Conservation (phyloP, 1,284 basidiomycete genomes). For the Serendipita sp. region DNA sequence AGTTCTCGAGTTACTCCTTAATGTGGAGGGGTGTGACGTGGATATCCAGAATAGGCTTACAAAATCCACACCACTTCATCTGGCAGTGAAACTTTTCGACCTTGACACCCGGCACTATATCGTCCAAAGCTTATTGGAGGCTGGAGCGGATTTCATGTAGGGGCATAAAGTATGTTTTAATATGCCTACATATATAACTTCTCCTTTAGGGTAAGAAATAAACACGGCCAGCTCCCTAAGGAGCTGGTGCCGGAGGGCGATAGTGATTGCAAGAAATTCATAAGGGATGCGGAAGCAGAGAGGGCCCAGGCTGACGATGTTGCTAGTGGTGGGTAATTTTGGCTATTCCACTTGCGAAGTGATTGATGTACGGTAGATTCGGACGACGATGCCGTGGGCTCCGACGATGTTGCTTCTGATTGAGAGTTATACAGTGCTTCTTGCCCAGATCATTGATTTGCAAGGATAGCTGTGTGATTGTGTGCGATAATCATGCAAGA, state of each 20-base stretch:
- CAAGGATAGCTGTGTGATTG: not conserved
- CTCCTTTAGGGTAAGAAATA: slow-evolving; percentile 46
- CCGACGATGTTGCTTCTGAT: slow-evolving; percentile 15
- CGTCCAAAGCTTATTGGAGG: slow-evolving; percentile 56
- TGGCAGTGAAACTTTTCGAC: slow-evolving; percentile 54
- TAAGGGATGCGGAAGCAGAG: slow-evolving; percentile 38
- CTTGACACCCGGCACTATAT: slow-evolving; percentile 39
- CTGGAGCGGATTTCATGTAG: slow-evolving; percentile 59
- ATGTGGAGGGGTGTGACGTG: slow-evolving; percentile 68
- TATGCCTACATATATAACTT: not conserved
- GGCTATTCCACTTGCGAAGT: not conserved
- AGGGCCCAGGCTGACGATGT: slow-evolving; percentile 27
- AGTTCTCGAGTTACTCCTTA: slow-evolving; percentile 60
- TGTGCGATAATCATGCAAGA: not conserved
- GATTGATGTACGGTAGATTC: slow-evolving; percentile 15
- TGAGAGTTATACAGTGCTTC: not conserved
- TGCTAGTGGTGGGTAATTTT: slow-evolving; percentile 23
- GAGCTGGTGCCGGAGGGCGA: slow-evolving; percentile 39
- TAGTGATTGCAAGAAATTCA: slow-evolving; percentile 33
- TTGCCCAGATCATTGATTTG: not conserved
- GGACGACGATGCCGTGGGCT: slow-evolving; percentile 26
- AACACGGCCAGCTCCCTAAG: slow-evolving; percentile 42
- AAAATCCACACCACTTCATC: slow-evolving; percentile 70
- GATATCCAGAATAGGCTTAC: slow-evolving; percentile 65
- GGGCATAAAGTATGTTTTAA: slow-evolving; percentile 16